phyloP scores from a whole-genome alignment of 345 rosid genomes.

The Rhodomyrtus tomentosa region DNA sequence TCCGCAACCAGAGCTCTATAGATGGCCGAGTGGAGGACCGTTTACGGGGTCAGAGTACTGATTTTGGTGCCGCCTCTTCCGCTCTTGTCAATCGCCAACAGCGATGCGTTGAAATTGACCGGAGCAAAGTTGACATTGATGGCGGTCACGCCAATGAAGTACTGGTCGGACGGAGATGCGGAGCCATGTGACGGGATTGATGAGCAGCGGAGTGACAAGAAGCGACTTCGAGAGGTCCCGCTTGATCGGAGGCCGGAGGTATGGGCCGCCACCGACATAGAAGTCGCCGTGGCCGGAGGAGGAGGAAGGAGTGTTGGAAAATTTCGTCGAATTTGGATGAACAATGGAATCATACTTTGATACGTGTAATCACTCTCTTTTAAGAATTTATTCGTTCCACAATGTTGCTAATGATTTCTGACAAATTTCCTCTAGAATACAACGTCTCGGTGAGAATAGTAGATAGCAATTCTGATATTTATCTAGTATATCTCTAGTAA shows the following conservation, averaged over 20 bases:
- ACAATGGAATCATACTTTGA: no score
- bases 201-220: slow-evolving; percentile 12
- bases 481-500: no score
- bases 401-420: no score
- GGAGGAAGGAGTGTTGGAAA: no score
- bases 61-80: slow-evolving; percentile 43
- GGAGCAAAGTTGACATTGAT: slow-evolving; percentile 7
- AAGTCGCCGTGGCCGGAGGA: slow-evolving; percentile 6
- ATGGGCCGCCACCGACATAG: slow-evolving; percentile 19
- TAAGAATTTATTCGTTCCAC: no score
- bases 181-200: slow-evolving; percentile 5
- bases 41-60: slow-evolving; percentile 21
- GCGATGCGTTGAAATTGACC: slow-evolving; percentile 6
- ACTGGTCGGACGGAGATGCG: slow-evolving; percentile 10
- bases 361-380: no score
- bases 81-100: slow-evolving; percentile 9
- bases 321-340: no score
- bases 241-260: background rate
- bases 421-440: no score
- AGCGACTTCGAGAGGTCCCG: slow-evolving; percentile 19
- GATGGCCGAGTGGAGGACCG: slow-evolving; percentile 25
- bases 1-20: slow-evolving; percentile 20
- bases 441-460: no score
- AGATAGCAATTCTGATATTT: no score
- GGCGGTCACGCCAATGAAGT: slow-evolving; percentile 15